Percentiles rank a stretch among this genome's conserved stretches.
Conservation (phyloP, 2,329 filamentous ascomycete genomes). For the Paecilomyces variotii region DNA sequence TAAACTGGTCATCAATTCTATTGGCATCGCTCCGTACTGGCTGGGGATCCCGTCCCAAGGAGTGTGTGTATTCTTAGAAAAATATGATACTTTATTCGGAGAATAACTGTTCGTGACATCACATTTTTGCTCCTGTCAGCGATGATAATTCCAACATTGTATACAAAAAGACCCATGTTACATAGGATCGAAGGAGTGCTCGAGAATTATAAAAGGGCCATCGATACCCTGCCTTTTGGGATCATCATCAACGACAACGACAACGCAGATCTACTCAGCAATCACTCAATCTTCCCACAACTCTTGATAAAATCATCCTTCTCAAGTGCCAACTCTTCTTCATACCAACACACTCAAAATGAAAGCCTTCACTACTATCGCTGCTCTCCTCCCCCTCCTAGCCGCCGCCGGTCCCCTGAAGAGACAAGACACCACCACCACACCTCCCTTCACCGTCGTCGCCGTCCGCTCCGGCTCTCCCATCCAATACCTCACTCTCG, state of each 20-base stretch:
- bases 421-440: not conserved
- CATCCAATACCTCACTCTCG: not conserved
- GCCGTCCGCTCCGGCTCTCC: not conserved
- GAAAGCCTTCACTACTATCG: not conserved
- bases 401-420: not conserved
- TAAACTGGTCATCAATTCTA: not conserved
- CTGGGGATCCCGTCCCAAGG: not conserved
- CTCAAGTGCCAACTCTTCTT: not conserved
- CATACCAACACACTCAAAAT: not conserved
- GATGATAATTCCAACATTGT: not conserved
- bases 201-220: not conserved
- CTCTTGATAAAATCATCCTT: not conserved
- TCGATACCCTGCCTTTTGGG: not conserved
- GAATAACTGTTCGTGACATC: not conserved
- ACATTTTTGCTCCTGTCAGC: not conserved
- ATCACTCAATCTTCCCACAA: not conserved
- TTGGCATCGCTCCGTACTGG: not conserved
- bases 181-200: not conserved
- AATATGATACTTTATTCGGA: not conserved
- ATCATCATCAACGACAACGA: not conserved
- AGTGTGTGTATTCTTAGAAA: not conserved
- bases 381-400: not conserved
- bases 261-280: not conserved
- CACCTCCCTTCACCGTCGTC: not conserved
- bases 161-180: not conserved